Conservation (phyloP, 148 eudicot genomes). For the Tetragonia tetragonoides region DNA sequence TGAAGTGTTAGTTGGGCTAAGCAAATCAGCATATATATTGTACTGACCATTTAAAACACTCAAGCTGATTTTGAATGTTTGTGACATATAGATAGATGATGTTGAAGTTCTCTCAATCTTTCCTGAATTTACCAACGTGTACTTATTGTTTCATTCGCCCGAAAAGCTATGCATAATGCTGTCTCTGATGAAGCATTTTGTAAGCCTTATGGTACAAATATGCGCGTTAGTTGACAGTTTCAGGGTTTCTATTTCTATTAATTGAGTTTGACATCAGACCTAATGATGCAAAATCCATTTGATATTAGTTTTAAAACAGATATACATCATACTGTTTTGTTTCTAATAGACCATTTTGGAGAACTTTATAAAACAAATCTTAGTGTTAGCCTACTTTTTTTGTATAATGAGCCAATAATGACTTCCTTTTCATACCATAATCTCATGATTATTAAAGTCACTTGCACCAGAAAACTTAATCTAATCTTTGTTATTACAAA, state of each 20-base stretch:
- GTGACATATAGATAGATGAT: not conserved
- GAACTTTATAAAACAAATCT: no score
- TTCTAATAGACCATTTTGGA: not conserved
- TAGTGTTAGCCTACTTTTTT: no score
- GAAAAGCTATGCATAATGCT: not conserved
- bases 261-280: slow-evolving; percentile 19
- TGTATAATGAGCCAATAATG: not conserved
- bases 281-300: slow-evolving; percentile 22
- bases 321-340: not conserved
- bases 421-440: slow-evolving; percentile 20
- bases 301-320: not conserved
- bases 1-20: slow-evolving; percentile 18
- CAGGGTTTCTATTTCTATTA: not conserved
- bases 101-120: not conserved
- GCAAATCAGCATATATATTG: not conserved
- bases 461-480: not conserved
- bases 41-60: slow-evolving; percentile 3
- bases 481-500: not conserved
- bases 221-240: not conserved
- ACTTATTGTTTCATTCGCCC: not conserved
- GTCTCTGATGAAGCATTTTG: not conserved
- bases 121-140: not conserved
- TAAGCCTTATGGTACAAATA: not conserved
- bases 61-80: not conserved
- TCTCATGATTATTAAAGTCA: slow-evolving; percentile 8